Conservation (phyloP, 169 alveolate species). For the Cryptosporidium parvum region DNA sequence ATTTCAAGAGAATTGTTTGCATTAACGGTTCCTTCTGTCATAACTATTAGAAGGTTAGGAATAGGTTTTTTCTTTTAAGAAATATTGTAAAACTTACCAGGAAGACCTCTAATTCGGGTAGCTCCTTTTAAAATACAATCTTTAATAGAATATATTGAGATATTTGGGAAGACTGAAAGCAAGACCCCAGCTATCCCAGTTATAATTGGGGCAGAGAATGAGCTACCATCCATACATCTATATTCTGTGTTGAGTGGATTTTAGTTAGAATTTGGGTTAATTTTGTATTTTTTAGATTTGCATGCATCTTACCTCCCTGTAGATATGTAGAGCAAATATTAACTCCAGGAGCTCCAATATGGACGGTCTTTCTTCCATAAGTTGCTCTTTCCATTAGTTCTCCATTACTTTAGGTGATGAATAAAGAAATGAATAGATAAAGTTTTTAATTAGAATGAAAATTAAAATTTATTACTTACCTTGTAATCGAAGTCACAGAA, state of each 20-base stretch:
- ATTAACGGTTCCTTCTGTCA: constrained; percentile 54
- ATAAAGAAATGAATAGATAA: neutral
- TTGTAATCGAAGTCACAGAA: constrained; percentile 59
- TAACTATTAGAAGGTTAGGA: constrained; percentile 5
- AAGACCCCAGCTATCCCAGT: constrained; percentile 81
- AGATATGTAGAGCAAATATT: constrained; percentile 63
- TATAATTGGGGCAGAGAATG: constrained; percentile 82
- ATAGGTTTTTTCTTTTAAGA: neutral
- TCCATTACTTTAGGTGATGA: constrained; percentile 40
- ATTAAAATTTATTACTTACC: constrained; percentile 18
- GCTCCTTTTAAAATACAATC: constrained; percentile 78
- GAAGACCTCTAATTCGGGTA: constrained; percentile 50
- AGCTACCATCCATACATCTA: constrained; percentile 80
- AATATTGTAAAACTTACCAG: constrained; percentile 40
- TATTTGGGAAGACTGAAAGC: constrained; percentile 79
- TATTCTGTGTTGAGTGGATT: constrained; percentile 47
- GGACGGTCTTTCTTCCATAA: constrained; percentile 66
- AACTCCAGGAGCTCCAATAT: constrained; percentile 73
- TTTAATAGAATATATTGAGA: constrained; percentile 78
- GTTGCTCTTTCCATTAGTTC: constrained; percentile 73
- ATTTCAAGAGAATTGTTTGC: constrained; percentile 67
- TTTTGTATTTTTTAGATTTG: neutral
- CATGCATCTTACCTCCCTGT: constrained; percentile 52
- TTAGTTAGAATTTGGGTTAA: neutral
- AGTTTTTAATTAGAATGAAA: no score